phyloP scores from a whole-genome alignment of 1,284 basidiomycete species.

The Termitomyces sp. region DNA sequence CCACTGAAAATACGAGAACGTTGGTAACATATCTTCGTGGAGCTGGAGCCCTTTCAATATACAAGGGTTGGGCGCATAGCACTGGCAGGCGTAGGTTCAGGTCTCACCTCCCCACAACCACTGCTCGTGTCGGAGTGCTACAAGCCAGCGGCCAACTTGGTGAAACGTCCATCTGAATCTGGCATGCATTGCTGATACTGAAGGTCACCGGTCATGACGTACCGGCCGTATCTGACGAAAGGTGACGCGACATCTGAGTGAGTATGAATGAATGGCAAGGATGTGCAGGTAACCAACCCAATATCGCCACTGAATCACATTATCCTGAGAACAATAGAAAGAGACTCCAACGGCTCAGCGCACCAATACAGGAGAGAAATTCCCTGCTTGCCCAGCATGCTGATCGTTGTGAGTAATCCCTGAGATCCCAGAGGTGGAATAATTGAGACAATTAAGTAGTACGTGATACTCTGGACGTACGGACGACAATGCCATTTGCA shows the following conservation, averaged over 20 bases:
- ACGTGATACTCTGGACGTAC: constrained; percentile 27
- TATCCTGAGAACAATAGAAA: not conserved
- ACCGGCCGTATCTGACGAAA: constrained; percentile 30
- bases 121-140: constrained; percentile 23
- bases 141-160: constrained; percentile 40
- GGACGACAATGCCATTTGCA: constrained; percentile 43
- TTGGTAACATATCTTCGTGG: constrained; percentile 24
- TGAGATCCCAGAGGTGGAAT: constrained; percentile 13
- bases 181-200: constrained; percentile 34
- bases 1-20: constrained; percentile 26
- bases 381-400: constrained; percentile 37
- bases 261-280: not conserved
- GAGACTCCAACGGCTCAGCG: not conserved
- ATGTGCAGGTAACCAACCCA: constrained; percentile 23
- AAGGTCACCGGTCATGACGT: constrained; percentile 33
- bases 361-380: constrained; percentile 50
- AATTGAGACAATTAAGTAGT: not conserved
- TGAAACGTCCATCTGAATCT: not conserved
- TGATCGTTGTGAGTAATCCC: constrained; percentile 47
- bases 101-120: constrained; percentile 31
- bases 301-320: constrained; percentile 36
- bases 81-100: not conserved
- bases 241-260: not conserved
- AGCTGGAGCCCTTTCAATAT: not conserved
- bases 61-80: not conserved